phyloP scores from a whole-genome alignment of 1,284 basidiomycete species.

The Sporisorium iseilematis-ciliati region DNA sequence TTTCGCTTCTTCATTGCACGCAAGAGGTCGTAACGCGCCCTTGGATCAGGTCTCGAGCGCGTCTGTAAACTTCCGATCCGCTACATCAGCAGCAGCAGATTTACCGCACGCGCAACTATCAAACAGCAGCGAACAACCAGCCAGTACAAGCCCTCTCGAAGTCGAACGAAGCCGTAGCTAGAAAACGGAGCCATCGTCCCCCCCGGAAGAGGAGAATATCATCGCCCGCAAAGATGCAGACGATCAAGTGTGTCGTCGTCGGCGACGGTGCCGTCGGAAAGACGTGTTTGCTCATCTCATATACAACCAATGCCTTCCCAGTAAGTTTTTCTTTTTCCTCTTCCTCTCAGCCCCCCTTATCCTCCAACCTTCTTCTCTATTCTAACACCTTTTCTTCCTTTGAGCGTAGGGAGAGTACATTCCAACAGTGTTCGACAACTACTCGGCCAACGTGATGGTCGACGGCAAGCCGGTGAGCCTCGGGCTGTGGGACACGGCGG shows the following conservation, averaged over 20 bases:
- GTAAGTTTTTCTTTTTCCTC: slow-evolving; percentile 34
- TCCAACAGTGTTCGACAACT: slow-evolving; percentile 87
- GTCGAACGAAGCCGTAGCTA: background rate
- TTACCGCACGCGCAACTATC: background rate
- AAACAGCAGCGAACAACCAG: too few species aligned
- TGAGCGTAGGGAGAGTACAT: slow-evolving; percentile 64
- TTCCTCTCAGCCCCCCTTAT: background rate
- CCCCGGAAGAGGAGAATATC: too few species aligned
- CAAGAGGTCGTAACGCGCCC: too few species aligned
- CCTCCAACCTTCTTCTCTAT: background rate
- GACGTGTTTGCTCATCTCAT: slow-evolving; percentile 69
- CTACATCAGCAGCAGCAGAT: background rate
- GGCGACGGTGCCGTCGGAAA: slow-evolving; percentile 70
- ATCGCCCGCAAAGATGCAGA: slow-evolving; percentile 51
- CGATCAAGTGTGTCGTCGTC: slow-evolving; percentile 68
- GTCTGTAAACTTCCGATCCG: too few species aligned
- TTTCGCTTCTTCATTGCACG: too few species aligned
- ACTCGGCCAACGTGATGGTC: slow-evolving; percentile 91
- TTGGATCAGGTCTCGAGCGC: background rate
- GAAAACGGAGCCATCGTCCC: background rate
- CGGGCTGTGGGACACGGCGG: slow-evolving; percentile 80
- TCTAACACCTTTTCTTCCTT: too few species aligned
- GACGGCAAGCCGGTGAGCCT: slow-evolving; percentile 98
- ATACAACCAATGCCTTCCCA: slow-evolving; percentile 69
- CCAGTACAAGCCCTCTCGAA: background rate